A percentile compares a stretch with the other conserved stretches of the same genome.
These are phyloP conservation scores for Colletotrichum euphorbiae DNA, from an alignment of 2,329 filamentous ascomycete species.

Conservation along the genomic window DNA sequence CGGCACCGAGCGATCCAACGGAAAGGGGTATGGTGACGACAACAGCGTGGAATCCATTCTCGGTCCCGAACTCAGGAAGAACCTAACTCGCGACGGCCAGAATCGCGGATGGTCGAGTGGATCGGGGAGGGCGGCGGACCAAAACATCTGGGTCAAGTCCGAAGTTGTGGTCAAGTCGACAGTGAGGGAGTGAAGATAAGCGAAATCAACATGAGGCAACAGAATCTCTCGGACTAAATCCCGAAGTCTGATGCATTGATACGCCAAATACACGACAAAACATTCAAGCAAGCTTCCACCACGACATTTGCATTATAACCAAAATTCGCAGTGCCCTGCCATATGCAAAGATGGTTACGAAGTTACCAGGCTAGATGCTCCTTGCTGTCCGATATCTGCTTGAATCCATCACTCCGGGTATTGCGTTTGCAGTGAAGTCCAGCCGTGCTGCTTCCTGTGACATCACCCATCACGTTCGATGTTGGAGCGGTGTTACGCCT, in stretches of 20 bases:
- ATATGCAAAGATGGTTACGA: no score
- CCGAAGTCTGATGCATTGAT: no score
- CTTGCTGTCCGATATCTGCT: slow-evolving; percentile 42
- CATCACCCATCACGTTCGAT: neutral
- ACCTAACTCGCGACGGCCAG: neutral
- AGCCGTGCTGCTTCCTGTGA: neutral
- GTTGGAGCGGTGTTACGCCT: no score
- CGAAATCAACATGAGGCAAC: neutral
- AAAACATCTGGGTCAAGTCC: slow-evolving; percentile 33
- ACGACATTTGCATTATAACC: no score
- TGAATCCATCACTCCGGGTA: slow-evolving; percentile 25
- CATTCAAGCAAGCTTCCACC: no score
- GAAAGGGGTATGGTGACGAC: slow-evolving; percentile 25
- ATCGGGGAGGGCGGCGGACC: neutral
- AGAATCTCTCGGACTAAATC: no score
- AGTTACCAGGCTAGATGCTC: slow-evolving; percentile 42
- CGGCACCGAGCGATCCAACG: neutral
- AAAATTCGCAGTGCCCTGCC: no score
- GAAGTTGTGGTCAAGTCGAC: slow-evolving; percentile 33
- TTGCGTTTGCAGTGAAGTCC: neutral
- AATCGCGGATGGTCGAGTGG: slow-evolving; percentile 9
- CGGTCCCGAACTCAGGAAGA: slow-evolving; percentile 11
- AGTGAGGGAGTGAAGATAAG: neutral
- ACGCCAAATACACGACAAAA: no score
- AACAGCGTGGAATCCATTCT: slow-evolving; percentile 34